Conservation (phyloP, 2,329 filamentous ascomycete species). For the Ceratocystis variospora region DNA sequence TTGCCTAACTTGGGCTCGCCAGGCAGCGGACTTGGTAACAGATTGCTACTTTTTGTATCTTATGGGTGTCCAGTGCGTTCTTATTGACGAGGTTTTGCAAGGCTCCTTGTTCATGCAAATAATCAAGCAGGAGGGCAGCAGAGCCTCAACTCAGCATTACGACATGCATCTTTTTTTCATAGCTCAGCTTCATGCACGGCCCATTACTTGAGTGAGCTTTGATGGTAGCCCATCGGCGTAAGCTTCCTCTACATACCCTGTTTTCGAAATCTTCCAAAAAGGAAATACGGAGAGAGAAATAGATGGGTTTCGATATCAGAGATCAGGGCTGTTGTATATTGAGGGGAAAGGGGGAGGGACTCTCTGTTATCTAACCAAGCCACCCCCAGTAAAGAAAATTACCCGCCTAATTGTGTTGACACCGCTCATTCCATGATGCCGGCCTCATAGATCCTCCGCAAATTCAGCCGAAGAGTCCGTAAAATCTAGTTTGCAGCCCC, state of each 20-base stretch:
- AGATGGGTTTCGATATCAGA: no score
- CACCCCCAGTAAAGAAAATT: not conserved
- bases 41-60: not conserved
- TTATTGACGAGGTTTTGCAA: conserved; percentile 1
- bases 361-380: not conserved
- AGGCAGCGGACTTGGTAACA: not conserved
- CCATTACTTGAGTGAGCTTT: no score
- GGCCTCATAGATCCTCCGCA: not conserved
- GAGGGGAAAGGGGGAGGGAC: not conserved
- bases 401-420: not conserved
- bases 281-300: no score
- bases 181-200: no score
- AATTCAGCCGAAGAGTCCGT: not conserved
- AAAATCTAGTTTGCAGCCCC: not conserved
- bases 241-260: no score
- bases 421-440: not conserved
- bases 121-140: not conserved
- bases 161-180: no score
- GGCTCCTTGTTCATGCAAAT: not conserved
- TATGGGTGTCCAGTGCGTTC: conserved; percentile 1
- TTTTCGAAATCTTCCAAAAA: no score
- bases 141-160: not conserved
- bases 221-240: no score
- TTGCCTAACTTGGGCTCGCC: not conserved
- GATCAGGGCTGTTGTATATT: no score